Evolutionary conservation across 2,329 filamentous ascomycete genomes (phyloP).

Genomic region (Epicoccum sorghinum): DNA sequence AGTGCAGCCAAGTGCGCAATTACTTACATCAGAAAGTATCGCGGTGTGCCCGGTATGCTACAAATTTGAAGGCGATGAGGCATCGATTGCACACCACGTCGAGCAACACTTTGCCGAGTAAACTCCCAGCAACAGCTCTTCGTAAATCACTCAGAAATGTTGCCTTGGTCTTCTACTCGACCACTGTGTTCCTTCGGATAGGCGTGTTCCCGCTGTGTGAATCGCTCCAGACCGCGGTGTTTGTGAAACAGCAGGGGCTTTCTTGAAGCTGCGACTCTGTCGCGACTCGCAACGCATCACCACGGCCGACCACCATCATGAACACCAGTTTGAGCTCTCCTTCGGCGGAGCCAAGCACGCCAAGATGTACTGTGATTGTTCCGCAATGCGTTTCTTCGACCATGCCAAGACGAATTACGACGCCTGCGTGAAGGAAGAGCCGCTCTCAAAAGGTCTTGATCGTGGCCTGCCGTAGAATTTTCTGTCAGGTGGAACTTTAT

Average conservation of each 20-base stretch:
- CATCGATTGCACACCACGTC: conserved; percentile 71
- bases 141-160: background rate
- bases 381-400: conserved; percentile 22
- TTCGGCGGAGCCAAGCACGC: conserved; percentile 11
- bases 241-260: conserved; percentile 12
- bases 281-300: conserved; percentile 13
- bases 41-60: conserved; percentile 68
- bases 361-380: conserved; percentile 24
- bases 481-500: conserved; percentile 17
- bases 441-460: conserved; percentile 16
- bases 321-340: background rate
- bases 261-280: conserved; percentile 10
- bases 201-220: background rate
- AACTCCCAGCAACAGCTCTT: background rate
- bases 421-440: conserved; percentile 7
- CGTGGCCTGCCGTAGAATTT: background rate
- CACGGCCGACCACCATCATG: background rate
- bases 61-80: conserved; percentile 70
- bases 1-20: conserved; percentile 35
- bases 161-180: background rate
- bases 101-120: conserved; percentile 58
- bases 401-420: conserved; percentile 4
- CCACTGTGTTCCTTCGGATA: background rate
- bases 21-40: conserved; percentile 19
- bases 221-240: conserved; percentile 3